Evolutionary conservation across 768 basidiomycete genomes (phyloP), one percentile per base, ranked within the genome.

Genomic region (Boletus vermiculosoides): DNA sequence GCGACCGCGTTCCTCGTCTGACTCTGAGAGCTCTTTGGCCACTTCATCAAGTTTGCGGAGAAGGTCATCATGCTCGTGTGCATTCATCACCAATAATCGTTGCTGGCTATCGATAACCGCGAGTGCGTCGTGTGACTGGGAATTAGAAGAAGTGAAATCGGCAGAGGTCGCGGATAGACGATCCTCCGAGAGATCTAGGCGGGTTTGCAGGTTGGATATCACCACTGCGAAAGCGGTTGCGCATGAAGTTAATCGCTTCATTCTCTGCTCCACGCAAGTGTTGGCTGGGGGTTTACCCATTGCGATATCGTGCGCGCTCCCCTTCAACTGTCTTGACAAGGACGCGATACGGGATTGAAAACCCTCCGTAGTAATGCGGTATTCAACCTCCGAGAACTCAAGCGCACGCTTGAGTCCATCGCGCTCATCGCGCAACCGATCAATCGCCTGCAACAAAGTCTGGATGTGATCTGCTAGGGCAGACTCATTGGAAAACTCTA

Each of bases 371-470:
- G 83, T 74, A 63, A 89, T 87, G 60, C 76, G 81, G 25, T 83
- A 82, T 71, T 92, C 90, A 3, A 78, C 75, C 60, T 87, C 80
- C 52, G 87, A 73, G 70, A 91, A 92, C 48, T 87, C 78, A 15
- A 92, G 70, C 52, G 86, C 80, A 7, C 84, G 79, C 50, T 79
- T 79, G 28, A 90, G 77, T 45, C 71, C 74, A 59, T 91, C 85
- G 5, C 89, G 78, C 62, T 92, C 88, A 5, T 70, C 68, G 5
- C 90, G 84, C 45, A 91, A 74, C 34, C 89, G 82, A n/a, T 84
- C 81, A 42, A 89, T 75, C 2, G 88, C 84, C 28, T 70, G 70
- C 49, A 91, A 74, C 23, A 91, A 75, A 39, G 79, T 81, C 58
- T 82, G 82, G 34, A 87, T 76, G 44, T 80, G 73, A 20, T 63